A percentile compares a stretch with the other conserved stretches of the same genome.
Evolutionary conservation across 202 grass and related monocot species (phyloP).

Genomic region (Miscanthus sacchariflorus): DNA sequence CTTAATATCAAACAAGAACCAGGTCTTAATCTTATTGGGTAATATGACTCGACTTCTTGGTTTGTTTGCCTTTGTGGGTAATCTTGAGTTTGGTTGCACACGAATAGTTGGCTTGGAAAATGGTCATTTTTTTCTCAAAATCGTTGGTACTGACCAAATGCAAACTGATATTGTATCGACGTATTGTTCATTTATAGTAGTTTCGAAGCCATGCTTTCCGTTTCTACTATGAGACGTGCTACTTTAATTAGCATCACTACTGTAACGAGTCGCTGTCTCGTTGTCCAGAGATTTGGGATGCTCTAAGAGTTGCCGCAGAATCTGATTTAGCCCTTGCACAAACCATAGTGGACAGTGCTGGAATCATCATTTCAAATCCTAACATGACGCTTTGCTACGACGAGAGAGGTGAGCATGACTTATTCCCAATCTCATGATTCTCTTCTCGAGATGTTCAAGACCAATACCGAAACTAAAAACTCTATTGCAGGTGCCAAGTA

Average conservation of each 20-base stretch:
- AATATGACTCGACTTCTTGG: not conserved
- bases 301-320: constrained; percentile 77
- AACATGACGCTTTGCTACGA: constrained; percentile 92
- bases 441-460: not conserved
- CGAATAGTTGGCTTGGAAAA: not conserved
- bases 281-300: constrained; percentile 96
- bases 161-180: not conserved
- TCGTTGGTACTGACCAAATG: constrained; percentile 4
- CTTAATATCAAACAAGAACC: not conserved
- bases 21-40: too few relatives aligned
- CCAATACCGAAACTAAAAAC: not conserved
- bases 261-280: not conserved
- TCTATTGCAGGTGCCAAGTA: constrained; percentile 83
- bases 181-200: not conserved
- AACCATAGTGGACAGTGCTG: constrained; percentile 89
- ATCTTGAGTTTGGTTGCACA: not conserved
- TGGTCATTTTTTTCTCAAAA: not conserved
- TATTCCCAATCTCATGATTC: not conserved
- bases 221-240: not conserved
- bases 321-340: constrained; percentile 86
- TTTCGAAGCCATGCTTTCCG: not conserved
- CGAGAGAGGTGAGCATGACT: constrained; percentile 64
- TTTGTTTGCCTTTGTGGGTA: not conserved
- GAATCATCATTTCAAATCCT: constrained; percentile 78
- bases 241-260: not conserved